phyloP scores from a whole-genome alignment of 441 rosid genomes.

The Euphorbia schlechtendalii region DNA sequence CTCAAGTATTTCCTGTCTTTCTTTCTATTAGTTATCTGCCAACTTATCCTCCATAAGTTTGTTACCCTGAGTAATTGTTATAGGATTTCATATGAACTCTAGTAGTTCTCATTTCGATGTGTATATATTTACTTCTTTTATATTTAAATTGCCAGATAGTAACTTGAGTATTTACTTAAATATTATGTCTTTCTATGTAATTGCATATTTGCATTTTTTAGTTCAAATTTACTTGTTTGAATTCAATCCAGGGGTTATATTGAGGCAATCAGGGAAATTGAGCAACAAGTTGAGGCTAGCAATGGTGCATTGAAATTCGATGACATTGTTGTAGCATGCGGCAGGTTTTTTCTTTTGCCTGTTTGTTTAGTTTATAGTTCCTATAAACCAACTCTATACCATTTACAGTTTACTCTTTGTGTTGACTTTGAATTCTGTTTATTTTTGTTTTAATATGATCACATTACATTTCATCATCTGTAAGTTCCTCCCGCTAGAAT shows the following conservation, averaged over 20 bases:
- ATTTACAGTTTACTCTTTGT: background rate
- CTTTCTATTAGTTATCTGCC: background rate
- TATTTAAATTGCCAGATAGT: background rate
- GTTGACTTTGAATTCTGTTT: background rate
- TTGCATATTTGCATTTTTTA: background rate
- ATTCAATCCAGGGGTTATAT: conserved; percentile 69
- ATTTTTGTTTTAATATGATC: background rate
- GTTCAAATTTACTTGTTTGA: background rate
- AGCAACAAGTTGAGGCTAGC: conserved; percentile 58
- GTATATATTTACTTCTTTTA: background rate
- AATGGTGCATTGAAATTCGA: conserved; percentile 51
- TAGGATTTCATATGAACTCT: background rate
- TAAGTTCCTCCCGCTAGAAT: no score
- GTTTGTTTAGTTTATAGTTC: background rate
- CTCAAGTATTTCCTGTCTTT: no score
- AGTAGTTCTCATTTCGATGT: background rate
- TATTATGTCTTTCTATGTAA: background rate
- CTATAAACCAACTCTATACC: background rate
- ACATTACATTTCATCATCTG: no score
- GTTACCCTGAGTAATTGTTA: background rate
- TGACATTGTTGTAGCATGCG: conserved; percentile 92
- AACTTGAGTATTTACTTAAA: background rate
- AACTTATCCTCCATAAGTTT: background rate
- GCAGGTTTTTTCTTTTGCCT: conserved; percentile 58
- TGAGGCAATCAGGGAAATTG: conserved; percentile 80